A percentile compares a stretch with the other conserved stretches of the same genome.
Conservation (phyloP, 1,284 basidiomycete species). For the Cystobasidium slooffiae region DNA sequence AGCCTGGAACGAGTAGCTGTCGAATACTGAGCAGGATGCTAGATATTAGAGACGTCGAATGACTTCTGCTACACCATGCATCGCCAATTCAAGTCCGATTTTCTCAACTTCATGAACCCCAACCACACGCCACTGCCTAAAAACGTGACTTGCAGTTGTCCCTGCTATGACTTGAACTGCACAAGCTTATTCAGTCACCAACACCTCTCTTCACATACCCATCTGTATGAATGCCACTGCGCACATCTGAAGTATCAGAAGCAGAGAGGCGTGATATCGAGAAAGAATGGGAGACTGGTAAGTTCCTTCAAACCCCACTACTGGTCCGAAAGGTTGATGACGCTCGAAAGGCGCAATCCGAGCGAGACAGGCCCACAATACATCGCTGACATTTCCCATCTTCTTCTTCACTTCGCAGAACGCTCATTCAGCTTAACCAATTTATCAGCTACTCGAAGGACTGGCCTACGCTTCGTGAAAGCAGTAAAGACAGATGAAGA, state of each 20-base stretch:
- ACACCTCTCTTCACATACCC: not conserved
- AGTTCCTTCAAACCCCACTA: too few relatives aligned
- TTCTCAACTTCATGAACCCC: too few relatives aligned
- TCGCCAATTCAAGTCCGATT: too few relatives aligned
- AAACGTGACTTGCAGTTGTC: conserved; percentile 9
- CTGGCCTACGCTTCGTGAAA: conserved; percentile 34
- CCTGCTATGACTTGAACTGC: not conserved
- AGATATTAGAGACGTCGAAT: too few relatives aligned
- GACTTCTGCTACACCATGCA: too few relatives aligned
- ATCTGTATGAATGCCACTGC: conserved; percentile 22
- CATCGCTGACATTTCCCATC: not conserved
- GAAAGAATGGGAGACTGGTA: conserved; percentile 38
- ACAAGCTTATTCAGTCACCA: not conserved
- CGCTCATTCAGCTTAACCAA: conserved; percentile 26
- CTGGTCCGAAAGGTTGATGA: too few relatives aligned
- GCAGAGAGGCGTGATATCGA: conserved; percentile 29
- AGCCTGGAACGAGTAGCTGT: too few relatives aligned
- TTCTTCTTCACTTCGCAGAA: conserved; percentile 8
- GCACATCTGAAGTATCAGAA: conserved; percentile 16
- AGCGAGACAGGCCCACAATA: too few relatives aligned
- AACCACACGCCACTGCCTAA: too few relatives aligned
- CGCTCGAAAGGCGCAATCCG: too few relatives aligned
- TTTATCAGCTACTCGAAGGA: conserved; percentile 15
- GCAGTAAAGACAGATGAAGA: conserved; percentile 43
- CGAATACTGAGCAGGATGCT: too few relatives aligned